phyloP scores from a whole-genome alignment of 1,139 yeast genomes.

The Taphrina communis region DNA sequence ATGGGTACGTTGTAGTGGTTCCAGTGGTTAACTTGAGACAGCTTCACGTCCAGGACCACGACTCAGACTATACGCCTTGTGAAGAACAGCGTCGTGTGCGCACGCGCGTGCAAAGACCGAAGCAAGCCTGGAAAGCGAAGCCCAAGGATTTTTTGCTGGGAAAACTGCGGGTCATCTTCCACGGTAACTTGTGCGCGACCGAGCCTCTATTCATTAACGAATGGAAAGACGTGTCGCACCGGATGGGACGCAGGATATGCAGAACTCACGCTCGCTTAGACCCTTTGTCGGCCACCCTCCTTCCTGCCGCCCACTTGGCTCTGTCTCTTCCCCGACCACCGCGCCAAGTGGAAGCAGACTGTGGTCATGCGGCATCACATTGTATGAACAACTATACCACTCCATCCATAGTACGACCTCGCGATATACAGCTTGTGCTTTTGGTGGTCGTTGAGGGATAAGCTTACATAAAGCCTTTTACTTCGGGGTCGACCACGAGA shows the following conservation, averaged over 20 bases:
- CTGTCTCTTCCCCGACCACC: too few species aligned
- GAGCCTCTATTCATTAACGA: slow-evolving; percentile 6
- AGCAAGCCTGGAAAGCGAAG: background rate
- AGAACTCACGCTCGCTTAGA: slow-evolving; percentile 3
- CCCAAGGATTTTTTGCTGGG: slow-evolving; percentile 12
- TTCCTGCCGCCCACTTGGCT: too few species aligned
- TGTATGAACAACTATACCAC: slow-evolving; percentile 3
- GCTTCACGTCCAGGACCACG: too few species aligned
- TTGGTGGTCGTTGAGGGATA: background rate
- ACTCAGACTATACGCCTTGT: too few species aligned
- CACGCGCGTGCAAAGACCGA: background rate
- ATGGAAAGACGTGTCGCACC: slow-evolving; percentile 8
- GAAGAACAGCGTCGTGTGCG: too few species aligned
- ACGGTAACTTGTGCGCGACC: slow-evolving; percentile 14
- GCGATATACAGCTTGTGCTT: too few species aligned
- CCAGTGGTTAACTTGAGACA: too few species aligned
- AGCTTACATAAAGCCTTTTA: background rate
- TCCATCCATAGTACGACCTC: too few species aligned
- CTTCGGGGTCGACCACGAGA: too few species aligned
- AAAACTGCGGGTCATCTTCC: slow-evolving; percentile 20
- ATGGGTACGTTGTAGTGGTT: too few species aligned
- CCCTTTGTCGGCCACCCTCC: background rate
- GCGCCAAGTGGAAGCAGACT: background rate
- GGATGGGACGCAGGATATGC: background rate
- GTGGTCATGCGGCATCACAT: background rate